These are phyloP conservation scores for Hymenoscyphus repandus DNA, from an alignment of 2,329 filamentous ascomycete genomes.

Conservation along the genomic window DNA sequence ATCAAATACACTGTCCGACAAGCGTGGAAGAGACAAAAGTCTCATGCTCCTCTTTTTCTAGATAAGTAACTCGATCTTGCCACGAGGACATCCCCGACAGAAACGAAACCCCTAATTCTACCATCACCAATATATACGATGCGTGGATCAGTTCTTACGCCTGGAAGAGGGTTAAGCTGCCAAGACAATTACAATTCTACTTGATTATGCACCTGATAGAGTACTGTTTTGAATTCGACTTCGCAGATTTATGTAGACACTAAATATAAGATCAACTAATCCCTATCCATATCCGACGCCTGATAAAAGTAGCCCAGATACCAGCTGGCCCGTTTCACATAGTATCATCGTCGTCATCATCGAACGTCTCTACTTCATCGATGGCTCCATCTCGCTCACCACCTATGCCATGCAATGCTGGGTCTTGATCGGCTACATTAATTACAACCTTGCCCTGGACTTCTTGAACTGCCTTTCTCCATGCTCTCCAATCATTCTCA, in stretches of 20 bases:
- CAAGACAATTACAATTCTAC: too few relatives aligned
- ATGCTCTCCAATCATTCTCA: constrained; percentile 77
- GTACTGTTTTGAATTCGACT: too few relatives aligned
- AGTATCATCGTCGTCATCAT: constrained; percentile 56
- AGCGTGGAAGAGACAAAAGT: too few relatives aligned
- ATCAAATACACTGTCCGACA: too few relatives aligned
- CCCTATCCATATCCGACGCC: constrained; percentile 1
- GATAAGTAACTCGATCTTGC: too few relatives aligned
- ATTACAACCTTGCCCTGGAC: constrained; percentile 81
- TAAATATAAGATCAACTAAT: neutral
- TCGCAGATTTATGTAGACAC: neutral
- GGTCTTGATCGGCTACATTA: constrained; percentile 70
- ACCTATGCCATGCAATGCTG: constrained; percentile 44
- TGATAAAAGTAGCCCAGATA: neutral
- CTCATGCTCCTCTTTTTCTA: too few relatives aligned
- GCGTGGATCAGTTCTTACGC: too few relatives aligned
- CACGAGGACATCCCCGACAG: too few relatives aligned
- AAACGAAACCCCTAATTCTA: too few relatives aligned
- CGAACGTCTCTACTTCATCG: constrained; percentile 85
- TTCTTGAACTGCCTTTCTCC: constrained; percentile 70
- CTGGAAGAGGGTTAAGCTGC: too few relatives aligned
- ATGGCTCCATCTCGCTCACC: constrained; percentile 67
- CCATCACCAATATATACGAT: too few relatives aligned
- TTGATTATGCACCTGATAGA: too few relatives aligned
- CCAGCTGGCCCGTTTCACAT: constrained; percentile 21